Base-by-base conservation (phyloP, 176 grass and related monocot species). In the Bolboschoenus planiculmis region DNA sequence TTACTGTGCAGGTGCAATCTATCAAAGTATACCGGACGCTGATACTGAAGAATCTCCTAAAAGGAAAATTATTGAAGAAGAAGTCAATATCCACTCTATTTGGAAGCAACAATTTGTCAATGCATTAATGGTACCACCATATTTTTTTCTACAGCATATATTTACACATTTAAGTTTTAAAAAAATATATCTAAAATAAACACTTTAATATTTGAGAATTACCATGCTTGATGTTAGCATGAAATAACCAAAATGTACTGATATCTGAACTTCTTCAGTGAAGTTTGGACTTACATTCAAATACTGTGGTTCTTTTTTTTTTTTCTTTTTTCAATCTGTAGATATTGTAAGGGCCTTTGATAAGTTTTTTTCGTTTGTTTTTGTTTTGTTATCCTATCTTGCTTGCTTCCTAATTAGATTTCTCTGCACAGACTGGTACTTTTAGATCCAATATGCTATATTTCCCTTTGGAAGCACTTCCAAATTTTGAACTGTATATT, bases 31-130 rank as follows among this genome's bases (percentile, higher is more conserved):
- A 50, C 87, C 88, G 46, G 83, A 86, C 81, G 79, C 87, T 23
- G 95, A 97, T 74, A 46, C 68, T 62, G 86, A 85, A 80, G 88
- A 87, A 81, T 84, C 86, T 21, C 64, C 88, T 77, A 84, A 47
- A 58, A 15, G 20, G 11, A 11, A 57, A 30, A 3, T 81, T 79
- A 43, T 53, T 82, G 62, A 79, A 71, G 51, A 83, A 10, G 70
- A 90, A 44, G 11, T 24, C 2, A 9, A 53, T 78, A 84, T 88
- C 80, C 20, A 75, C 81, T 88, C 83, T 26, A 53, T 92, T 83
- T 97, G 94, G 94, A 34, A 65, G 85, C 77, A 85, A 88, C 91
- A 97, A 78, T 94, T 94, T 89, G 20, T 87, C 18, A 86, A 90
- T 72, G 86, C 88, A 78, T 7, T 88, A 35, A 92, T 0, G 81